These are phyloP conservation scores for Chrysanthemum lavandulifolium DNA, from an alignment of 129 eudicot species.

Conservation along the genomic window DNA sequence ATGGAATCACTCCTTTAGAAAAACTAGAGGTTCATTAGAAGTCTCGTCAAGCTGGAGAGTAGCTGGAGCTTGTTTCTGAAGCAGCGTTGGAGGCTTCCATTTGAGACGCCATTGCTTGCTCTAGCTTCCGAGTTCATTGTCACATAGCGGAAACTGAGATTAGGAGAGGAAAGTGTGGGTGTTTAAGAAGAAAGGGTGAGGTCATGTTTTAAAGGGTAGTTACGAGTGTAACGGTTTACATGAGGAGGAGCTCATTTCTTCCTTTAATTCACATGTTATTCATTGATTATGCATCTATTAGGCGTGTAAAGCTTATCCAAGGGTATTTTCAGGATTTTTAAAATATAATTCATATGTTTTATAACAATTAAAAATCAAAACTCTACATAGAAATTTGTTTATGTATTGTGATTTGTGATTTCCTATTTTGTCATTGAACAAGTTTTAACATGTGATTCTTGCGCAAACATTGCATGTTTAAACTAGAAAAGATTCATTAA, in stretches of 20 bases:
- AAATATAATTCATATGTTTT: background rate
- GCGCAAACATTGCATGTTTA: too few species aligned
- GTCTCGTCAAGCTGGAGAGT: slow-evolving; percentile 14
- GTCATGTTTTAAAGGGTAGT: slow-evolving; percentile 19
- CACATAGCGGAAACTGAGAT: background rate
- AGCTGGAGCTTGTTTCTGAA: slow-evolving; percentile 34
- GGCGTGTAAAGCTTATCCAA: slow-evolving; percentile 16
- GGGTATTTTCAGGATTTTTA: background rate
- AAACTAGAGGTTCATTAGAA: background rate
- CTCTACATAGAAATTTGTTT: too few species aligned
- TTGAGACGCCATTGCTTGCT: slow-evolving; percentile 2
- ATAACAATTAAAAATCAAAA: too few species aligned
- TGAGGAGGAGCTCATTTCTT: background rate
- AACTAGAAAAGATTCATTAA: too few species aligned
- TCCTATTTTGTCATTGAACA: too few species aligned
- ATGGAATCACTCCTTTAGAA: slow-evolving; percentile 32
- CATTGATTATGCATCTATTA: slow-evolving; percentile 22
- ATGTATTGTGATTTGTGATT: too few species aligned
- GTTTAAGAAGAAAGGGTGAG: slow-evolving; percentile 20
- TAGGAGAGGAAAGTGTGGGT: slow-evolving; percentile 9
- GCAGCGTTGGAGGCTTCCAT: slow-evolving; percentile 25
- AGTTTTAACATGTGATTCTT: too few species aligned
- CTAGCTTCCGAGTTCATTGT: slow-evolving; percentile 18
- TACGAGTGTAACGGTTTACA: slow-evolving; percentile 12
- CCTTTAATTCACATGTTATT: slow-evolving; percentile 20